Conservation (phyloP, 2,329 filamentous ascomycete genomes). For the Cercospora sp. region DNA sequence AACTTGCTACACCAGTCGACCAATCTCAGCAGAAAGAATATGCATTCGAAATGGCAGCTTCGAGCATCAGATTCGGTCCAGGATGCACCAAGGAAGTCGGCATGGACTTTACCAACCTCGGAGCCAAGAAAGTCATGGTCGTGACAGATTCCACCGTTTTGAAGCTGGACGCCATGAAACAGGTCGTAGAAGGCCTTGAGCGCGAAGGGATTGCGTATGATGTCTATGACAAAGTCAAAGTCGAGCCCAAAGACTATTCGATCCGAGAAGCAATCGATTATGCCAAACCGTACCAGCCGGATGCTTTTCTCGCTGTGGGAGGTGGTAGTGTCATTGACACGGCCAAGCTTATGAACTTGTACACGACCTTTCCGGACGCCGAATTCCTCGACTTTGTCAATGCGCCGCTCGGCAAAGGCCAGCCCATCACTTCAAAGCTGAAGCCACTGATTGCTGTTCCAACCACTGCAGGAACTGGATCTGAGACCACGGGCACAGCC, state of each 20-base stretch:
- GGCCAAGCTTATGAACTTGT: constrained; percentile 97
- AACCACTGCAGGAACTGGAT: constrained; percentile 83
- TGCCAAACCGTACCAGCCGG: constrained; percentile 74
- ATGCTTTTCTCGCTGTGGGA: constrained; percentile 89
- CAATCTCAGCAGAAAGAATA: constrained; percentile 81
- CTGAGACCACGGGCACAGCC: constrained; percentile 94
- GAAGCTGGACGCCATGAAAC: constrained; percentile 83
- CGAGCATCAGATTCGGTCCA: constrained; percentile 88
- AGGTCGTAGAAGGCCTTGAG: constrained; percentile 77
- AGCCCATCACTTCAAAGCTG: constrained; percentile 69
- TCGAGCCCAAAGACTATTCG: constrained; percentile 93
- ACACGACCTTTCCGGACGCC: constrained; percentile 84
- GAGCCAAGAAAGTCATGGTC: constrained; percentile 81
- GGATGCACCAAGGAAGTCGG: constrained; percentile 90
- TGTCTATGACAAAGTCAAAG: constrained; percentile 75
- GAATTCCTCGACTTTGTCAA: constrained; percentile 98
- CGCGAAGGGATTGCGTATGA: constrained; percentile 76
- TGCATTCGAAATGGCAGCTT: constrained; percentile 98
- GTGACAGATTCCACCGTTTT: constrained; percentile 84
- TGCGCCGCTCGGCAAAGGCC: constrained; percentile 82
- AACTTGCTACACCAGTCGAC: constrained; percentile 74
- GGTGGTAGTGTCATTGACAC: constrained; percentile 97
- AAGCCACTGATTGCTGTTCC: constrained; percentile 79
- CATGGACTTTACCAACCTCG: constrained; percentile 95
- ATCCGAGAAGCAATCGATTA: constrained; percentile 88